Conservation (phyloP, 2,329 filamentous ascomycete genomes). For the Fusarium longipes region DNA sequence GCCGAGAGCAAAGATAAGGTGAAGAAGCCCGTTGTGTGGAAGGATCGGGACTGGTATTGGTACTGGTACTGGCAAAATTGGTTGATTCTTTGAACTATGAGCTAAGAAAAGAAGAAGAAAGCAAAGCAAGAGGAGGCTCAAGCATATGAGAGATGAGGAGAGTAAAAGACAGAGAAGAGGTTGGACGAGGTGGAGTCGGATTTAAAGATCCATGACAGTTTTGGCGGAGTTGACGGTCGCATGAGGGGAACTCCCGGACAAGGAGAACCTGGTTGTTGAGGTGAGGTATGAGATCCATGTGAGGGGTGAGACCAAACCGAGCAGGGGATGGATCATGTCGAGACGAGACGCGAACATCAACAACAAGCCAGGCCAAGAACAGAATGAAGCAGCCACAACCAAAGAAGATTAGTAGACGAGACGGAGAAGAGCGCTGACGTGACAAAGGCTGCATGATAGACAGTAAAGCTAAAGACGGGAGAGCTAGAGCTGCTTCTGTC, state of each 20-base stretch:
- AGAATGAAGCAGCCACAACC: conserved; percentile 36
- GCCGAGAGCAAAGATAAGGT: conserved; percentile 16
- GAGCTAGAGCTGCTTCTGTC: conserved; percentile 8
- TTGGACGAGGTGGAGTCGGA: conserved; percentile 45
- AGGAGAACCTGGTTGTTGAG: conserved; percentile 40
- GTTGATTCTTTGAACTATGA: conserved; percentile 13
- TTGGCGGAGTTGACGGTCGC: conserved; percentile 36
- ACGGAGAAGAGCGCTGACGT: conserved; percentile 15
- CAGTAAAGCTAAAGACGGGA: conserved; percentile 15
- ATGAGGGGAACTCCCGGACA: conserved; percentile 37
- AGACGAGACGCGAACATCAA: conserved; percentile 35
- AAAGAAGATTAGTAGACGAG: conserved; percentile 4
- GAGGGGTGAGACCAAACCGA: conserved; percentile 41
- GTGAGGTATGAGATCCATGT: conserved; percentile 36
- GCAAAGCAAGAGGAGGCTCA: conserved; percentile 14
- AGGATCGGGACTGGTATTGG: background rate
- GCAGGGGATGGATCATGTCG: conserved; percentile 27
- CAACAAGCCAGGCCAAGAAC: conserved; percentile 17
- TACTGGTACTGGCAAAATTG: conserved; percentile 1
- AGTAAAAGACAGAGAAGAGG: conserved; percentile 32
- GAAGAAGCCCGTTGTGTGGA: background rate
- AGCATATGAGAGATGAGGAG: conserved; percentile 31
- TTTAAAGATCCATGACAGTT: conserved; percentile 45
- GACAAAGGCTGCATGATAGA: conserved; percentile 5
- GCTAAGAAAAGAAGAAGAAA: background rate